These are phyloP conservation scores for Megacollybia marginata DNA, from an alignment of 768 basidiomycete genomes.

Conservation along the genomic window DNA sequence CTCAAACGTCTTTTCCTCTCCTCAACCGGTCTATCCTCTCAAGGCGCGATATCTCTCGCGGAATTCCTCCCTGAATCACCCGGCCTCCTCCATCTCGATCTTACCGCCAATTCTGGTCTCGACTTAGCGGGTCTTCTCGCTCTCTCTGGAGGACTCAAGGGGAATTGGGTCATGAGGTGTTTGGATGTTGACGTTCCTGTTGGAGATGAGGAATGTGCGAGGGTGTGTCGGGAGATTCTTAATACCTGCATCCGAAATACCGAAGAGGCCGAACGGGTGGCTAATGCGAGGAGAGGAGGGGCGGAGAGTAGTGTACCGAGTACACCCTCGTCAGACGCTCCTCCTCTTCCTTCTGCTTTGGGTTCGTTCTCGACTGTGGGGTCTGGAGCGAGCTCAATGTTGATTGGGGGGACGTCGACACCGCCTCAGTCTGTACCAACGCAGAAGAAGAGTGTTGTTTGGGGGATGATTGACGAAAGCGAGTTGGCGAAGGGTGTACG, in stretches of 20 bases:
- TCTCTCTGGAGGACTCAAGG: slow-evolving; percentile 76
- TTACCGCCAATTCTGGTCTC: slow-evolving; percentile 62
- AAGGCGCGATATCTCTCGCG: slow-evolving; percentile 89
- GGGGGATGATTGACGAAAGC: slow-evolving; percentile 84
- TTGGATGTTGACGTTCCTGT: slow-evolving; percentile 90
- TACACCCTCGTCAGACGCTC: background rate
- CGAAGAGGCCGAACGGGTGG: slow-evolving; percentile 62
- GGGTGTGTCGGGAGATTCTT: slow-evolving; percentile 84
- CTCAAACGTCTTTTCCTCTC: slow-evolving; percentile 91
- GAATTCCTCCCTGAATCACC: slow-evolving; percentile 92
- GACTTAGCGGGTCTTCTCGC: slow-evolving; percentile 81
- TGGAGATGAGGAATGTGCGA: slow-evolving; percentile 34
- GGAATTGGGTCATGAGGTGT: slow-evolving; percentile 83
- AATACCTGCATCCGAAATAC: slow-evolving; percentile 91
- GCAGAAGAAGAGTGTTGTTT: slow-evolving; percentile 45
- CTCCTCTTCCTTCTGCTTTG: background rate
- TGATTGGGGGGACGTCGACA: background rate
- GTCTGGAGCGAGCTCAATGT: background rate
- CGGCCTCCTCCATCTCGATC: slow-evolving; percentile 84
- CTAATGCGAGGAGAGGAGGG: slow-evolving; percentile 10
- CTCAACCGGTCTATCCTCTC: slow-evolving; percentile 68
- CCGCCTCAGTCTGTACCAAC: background rate
- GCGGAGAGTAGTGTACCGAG: slow-evolving; percentile 11
- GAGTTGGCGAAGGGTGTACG: slow-evolving; percentile 61
- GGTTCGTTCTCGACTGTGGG: background rate